Base-by-base conservation (phyloP, 1,284 basidiomycete species). In the Cryptococcus sp. region DNA sequence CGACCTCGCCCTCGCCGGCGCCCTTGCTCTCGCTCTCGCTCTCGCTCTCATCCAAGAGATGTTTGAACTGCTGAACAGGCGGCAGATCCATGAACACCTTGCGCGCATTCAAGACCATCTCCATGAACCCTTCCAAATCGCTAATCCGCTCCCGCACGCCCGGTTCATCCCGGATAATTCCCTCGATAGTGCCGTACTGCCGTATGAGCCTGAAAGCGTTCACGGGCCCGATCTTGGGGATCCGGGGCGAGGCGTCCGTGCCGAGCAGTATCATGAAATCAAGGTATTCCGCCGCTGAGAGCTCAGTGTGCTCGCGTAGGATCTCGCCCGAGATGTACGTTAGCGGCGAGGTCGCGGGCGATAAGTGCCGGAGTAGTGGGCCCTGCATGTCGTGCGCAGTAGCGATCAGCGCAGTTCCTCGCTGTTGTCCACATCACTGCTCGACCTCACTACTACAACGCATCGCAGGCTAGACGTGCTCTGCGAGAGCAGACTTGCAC, bases 191-290 rank as follows among this genome's bases (percentile, higher is more conserved):
- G 1, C 85, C 85, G 70, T 92, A 79, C 64, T 83, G 76, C 47
- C 82, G 81, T 51, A 95, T 88, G 59, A 89, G 84, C 61, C 84
- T 84, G 68, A 88, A 83, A 0, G 90, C 90, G 1, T 85, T 85
- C 0, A 78, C 73, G 0, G 91, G 90, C 0, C 92, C 92, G 3
- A 94, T 80, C 54, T 87, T 86, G 58, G 84, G 86, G 63, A 95
- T 88, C 1, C 91, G 85, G 47, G 87, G 84, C 0, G 89, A 87
- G 66, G 94, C 93, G 75, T 95, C 92, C 0, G 92, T 95, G 5
- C 92, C 92, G 15, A 92, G 83, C 2, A 95, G 82, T 46, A 95
- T 82, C 0, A 85, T 86, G 73, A 93, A 91, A 77, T 94, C 93
- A 68, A 93, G 77, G 74, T 85, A 93, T 53, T 83, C 72, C 0